Percentiles rank a stretch among this genome's conserved stretches.
Evolutionary conservation across 169 alveolate species (phyloP).

Genomic region (Fabrea salina): DNA sequence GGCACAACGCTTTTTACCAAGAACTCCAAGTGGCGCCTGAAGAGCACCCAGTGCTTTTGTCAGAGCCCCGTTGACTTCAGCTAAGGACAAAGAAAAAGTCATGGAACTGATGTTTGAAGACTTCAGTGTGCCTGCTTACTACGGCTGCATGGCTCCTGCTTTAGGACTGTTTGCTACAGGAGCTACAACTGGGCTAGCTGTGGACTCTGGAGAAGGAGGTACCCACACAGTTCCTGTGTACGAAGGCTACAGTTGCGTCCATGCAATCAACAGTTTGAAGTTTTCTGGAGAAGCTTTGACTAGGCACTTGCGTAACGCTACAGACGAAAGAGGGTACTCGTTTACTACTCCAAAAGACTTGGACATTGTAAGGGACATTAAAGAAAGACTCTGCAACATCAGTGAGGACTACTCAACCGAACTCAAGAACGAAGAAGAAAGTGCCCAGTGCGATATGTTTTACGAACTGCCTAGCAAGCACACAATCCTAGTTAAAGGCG

Average conservation of each 20-base stretch:
- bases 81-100: slow-evolving; percentile 51
- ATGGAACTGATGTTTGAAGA: slow-evolving; percentile 59
- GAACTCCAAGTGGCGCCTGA: slow-evolving; percentile 60
- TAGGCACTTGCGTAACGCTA: background rate
- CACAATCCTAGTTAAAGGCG: slow-evolving; percentile 51
- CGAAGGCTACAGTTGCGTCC: slow-evolving; percentile 45
- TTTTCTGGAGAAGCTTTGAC: slow-evolving; percentile 27
- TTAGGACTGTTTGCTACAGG: slow-evolving; percentile 53
- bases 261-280: slow-evolving; percentile 9
- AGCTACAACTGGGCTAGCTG: slow-evolving; percentile 45
- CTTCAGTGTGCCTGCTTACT: slow-evolving; percentile 46
- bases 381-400: slow-evolving; percentile 69
- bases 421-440: slow-evolving; percentile 27
- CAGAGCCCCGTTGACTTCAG: slow-evolving; percentile 56
- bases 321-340: slow-evolving; percentile 25
- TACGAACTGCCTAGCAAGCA: slow-evolving; percentile 61
- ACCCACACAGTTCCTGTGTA: slow-evolving; percentile 54
- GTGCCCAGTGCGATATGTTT: slow-evolving; percentile 27
- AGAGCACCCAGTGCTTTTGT: slow-evolving; percentile 48
- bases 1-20: slow-evolving; percentile 48
- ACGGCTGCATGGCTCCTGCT: slow-evolving; percentile 40
- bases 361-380: slow-evolving; percentile 72
- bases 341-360: slow-evolving; percentile 51
- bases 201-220: slow-evolving; percentile 59
- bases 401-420: slow-evolving; percentile 41